Conservation (phyloP, 768 basidiomycete genomes). For the Gyrodon lividus region DNA sequence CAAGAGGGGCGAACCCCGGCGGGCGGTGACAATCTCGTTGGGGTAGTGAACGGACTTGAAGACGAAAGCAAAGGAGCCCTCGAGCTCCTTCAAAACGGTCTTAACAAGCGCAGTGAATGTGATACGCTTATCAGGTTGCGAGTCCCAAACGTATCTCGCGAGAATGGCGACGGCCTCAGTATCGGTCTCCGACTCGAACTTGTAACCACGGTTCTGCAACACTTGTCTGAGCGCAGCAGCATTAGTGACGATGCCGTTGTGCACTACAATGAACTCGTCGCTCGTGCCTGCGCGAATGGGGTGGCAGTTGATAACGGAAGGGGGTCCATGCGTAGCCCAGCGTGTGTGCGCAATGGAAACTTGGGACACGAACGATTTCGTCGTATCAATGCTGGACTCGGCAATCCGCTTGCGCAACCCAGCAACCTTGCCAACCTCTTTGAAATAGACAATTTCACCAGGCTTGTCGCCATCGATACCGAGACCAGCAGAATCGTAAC, state of each 20-base stretch:
- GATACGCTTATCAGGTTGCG: constrained; percentile 79
- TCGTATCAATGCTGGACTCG: constrained; percentile 63
- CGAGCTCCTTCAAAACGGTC: constrained; percentile 93
- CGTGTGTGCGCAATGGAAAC: constrained; percentile 98
- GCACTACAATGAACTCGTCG: constrained; percentile 89
- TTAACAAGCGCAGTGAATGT: constrained; percentile 93
- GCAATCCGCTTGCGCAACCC: constrained; percentile 89
- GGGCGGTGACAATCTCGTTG: constrained; percentile 92
- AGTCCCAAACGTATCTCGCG: constrained; percentile 94
- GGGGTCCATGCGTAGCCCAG: constrained; percentile 98
- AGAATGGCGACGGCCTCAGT: constrained; percentile 97
- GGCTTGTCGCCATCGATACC: constrained; percentile 90
- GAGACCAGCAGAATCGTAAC: constrained; percentile 93
- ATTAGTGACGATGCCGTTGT: constrained; percentile 99
- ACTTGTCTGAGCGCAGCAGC: constrained; percentile 84
- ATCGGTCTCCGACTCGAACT: constrained; percentile 93
- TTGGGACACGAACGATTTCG: constrained; percentile 78
- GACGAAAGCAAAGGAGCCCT: constrained; percentile 98
- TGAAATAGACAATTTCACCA: constrained; percentile 80
- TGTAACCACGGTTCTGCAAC: constrained; percentile 93
- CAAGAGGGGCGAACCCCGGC: constrained; percentile 93
- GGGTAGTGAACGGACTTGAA: constrained; percentile 98
- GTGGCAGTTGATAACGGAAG: constrained; percentile 88
- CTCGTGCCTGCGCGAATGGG: constrained; percentile 82
- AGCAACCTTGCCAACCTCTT: constrained; percentile 97